Conservation (phyloP, 164 flowering plant genomes). For the Protea cynaroides region DNA sequence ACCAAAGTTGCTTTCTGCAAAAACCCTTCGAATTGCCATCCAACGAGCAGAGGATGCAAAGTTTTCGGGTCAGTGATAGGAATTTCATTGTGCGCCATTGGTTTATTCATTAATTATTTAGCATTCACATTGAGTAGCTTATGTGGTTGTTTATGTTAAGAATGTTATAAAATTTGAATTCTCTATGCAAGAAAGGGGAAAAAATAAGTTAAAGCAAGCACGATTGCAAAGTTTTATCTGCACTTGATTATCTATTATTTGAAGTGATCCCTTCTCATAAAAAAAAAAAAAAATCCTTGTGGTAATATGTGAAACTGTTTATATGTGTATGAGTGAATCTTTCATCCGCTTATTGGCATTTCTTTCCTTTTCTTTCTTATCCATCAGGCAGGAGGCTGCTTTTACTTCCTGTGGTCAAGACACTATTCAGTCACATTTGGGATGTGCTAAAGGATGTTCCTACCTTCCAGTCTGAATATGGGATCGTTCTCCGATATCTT, state of each 20-base stretch:
- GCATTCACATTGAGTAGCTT: not conserved
- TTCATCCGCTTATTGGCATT: not conserved
- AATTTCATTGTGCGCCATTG: not conserved
- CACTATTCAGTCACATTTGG: conserved; percentile 64
- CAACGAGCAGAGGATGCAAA: conserved; percentile 65
- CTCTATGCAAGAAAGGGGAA: too few relatives aligned
- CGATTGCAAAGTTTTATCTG: not conserved
- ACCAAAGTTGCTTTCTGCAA: conserved; percentile 65
- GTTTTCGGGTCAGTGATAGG: conserved; percentile 39
- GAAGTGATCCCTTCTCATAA: not conserved
- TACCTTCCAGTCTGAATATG: conserved; percentile 84
- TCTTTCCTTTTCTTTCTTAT: not conserved
- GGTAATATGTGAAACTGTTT: not conserved
- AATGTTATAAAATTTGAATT: not conserved
- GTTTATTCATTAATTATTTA: not conserved
- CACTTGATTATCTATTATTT: not conserved
- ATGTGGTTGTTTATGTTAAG: not conserved
- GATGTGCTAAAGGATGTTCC: conserved; percentile 69
- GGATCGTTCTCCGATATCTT: conserved; percentile 68
- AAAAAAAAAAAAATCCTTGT: not conserved
- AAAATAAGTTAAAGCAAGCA: too few relatives aligned
- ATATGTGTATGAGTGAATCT: not conserved
- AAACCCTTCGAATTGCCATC: conserved; percentile 59
- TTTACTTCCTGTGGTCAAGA: conserved; percentile 56
- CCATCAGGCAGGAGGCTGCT: conserved; percentile 44